Base-by-base conservation (phyloP, 2,329 filamentous ascomycete species). In the Sclerotinia borealis region DNA sequence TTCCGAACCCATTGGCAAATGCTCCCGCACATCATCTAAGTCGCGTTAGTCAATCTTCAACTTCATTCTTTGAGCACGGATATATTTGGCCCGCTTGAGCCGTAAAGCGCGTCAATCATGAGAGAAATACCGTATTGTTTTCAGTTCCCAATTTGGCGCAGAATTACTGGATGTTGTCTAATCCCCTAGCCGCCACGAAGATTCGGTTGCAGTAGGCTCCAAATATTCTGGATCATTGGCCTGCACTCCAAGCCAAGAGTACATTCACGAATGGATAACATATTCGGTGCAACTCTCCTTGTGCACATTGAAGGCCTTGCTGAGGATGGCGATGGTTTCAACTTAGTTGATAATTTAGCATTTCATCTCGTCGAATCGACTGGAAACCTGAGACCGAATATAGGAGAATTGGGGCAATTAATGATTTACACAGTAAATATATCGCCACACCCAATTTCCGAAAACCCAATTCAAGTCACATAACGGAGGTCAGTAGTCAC, bases 331-430 rank as follows among this genome's bases (percentile, higher is more conserved):
- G 37, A 34, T 29, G 5, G 15, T 11, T 54, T 59, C 47, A 37
- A 6, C 11, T n/a, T 65, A 13, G 39, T 13, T 37, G 63, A 59
- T n/a, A 55, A 7, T 19, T 48, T 61, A 34, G 52, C 43, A 29
- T 51, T 66, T 43, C 59, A 65, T 37, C 39, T 66, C n/a, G 58
- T 66, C 10, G 65, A 66, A 59, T 64, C 64, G 37, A 66, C 63
- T 4, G 59, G 58, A 15, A 37, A 52, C 19, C 9, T 13, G 52
- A 60, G 6, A 61, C 29, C 29, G 65, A 66, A 56, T 66, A 66
- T 41, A 63, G 65, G 4, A 63, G 65, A 11, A 59, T 66, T 9
- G 65, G 65, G 9, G 50, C 56, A 19, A 50, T 65, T 34, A 43
- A 27, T 15, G n/a, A n/a, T n/a, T n/a, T n/a, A n/a, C n/a, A n/a